These are phyloP conservation scores for Lenzites betulinus DNA, from an alignment of 768 basidiomycete genomes.

Conservation along the genomic window DNA sequence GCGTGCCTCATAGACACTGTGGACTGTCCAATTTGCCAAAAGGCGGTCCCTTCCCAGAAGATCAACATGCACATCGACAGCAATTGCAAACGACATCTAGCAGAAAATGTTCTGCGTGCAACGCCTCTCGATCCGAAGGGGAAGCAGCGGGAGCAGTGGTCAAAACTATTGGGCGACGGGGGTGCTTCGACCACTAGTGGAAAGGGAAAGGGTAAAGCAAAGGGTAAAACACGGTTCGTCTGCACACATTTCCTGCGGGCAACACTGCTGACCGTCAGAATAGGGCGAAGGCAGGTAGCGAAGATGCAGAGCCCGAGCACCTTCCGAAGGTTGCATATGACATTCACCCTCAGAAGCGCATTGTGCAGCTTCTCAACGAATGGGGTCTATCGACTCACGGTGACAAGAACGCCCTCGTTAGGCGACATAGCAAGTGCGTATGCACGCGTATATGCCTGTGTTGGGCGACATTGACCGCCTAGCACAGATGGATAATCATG, in stretches of 20 bases:
- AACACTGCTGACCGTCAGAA: slow-evolving; percentile 8
- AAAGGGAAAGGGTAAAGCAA: slow-evolving; percentile 16
- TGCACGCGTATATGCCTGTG: not conserved
- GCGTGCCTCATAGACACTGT: slow-evolving; percentile 34
- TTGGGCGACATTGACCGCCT: not conserved
- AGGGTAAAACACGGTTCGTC: slow-evolving; percentile 19
- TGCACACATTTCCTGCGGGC: not conserved
- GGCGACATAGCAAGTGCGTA: slow-evolving; percentile 62
- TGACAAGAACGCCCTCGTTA: slow-evolving; percentile 50
- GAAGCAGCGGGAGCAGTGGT: slow-evolving; percentile 35
- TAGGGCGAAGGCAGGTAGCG: slow-evolving; percentile 22
- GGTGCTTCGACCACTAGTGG: slow-evolving; percentile 9
- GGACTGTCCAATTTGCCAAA: slow-evolving; percentile 64
- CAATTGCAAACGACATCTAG: slow-evolving; percentile 43
- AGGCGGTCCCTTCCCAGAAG: slow-evolving; percentile 42
- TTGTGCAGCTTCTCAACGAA: slow-evolving; percentile 57
- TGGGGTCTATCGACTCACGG: slow-evolving; percentile 54
- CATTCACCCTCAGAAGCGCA: slow-evolving; percentile 59
- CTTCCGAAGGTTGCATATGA: slow-evolving; percentile 69
- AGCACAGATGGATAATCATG: slow-evolving; percentile 63
- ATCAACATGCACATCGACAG: slow-evolving; percentile 73
- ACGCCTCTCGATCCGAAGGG: slow-evolving; percentile 36
- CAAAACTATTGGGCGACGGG: slow-evolving; percentile 20
- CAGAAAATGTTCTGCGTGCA: slow-evolving; percentile 19
- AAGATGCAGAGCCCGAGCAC: slow-evolving; percentile 42